Evolutionary conservation across 2,329 filamentous ascomycete species (phyloP).

Genomic region (Volutella citrinella): DNA sequence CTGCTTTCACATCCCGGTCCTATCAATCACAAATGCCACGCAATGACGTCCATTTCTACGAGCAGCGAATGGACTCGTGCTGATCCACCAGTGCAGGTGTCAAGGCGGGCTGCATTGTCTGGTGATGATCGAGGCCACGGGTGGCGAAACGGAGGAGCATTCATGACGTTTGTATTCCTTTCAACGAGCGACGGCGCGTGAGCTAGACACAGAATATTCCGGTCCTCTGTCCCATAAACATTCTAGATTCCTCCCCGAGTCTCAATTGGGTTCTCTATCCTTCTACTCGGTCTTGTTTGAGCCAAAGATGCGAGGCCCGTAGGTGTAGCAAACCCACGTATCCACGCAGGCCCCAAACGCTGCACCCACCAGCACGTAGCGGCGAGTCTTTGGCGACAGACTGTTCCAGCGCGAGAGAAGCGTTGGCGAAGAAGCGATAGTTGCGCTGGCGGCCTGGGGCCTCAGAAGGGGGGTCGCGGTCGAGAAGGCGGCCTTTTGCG

Average conservation of each 20-base stretch:
- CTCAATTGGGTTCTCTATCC: no score
- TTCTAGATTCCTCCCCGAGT: no score
- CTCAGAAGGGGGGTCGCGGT: slow-evolving; percentile 14
- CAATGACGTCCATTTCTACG: slow-evolving; percentile 29
- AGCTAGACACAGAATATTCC: no score
- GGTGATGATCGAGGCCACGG: no score
- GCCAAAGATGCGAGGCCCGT: slow-evolving; percentile 21
- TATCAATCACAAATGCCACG: no score
- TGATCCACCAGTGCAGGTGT: slow-evolving; percentile 36
- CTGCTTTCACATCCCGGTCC: no score
- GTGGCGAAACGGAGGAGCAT: no score
- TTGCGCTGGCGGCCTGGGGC: slow-evolving; percentile 7
- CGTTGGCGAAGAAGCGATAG: neutral
- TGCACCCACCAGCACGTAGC: slow-evolving; percentile 20
- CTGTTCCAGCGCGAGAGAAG: slow-evolving; percentile 25
- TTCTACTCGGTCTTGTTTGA: slow-evolving; percentile 7
- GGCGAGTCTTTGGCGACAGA: slow-evolving; percentile 24
- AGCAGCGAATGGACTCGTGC: slow-evolving; percentile 31
- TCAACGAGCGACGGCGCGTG: no score
- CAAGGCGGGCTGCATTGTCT: slow-evolving; percentile 34
- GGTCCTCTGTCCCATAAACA: no score
- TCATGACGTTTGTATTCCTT: no score
- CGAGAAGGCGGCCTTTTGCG: slow-evolving; percentile 20
- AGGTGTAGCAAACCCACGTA: slow-evolving; percentile 25
- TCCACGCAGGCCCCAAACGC: slow-evolving; percentile 19